Evolutionary conservation across 202 grass and related monocot species (phyloP).

Genomic region (Eragrostis tef): DNA sequence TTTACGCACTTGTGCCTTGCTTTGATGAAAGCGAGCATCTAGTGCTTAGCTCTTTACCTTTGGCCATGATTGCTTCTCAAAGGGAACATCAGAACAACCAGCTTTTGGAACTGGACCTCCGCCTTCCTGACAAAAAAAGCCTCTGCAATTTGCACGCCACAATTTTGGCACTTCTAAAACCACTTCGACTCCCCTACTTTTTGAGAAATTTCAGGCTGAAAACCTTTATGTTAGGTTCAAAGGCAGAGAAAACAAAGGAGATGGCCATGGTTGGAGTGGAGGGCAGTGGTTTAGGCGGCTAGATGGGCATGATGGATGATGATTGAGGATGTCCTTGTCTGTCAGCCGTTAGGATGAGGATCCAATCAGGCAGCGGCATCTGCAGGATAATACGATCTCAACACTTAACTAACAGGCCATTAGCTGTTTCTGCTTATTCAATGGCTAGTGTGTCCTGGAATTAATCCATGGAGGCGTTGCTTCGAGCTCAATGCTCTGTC

Average conservation of each 20-base stretch:
- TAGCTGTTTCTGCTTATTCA: background rate
- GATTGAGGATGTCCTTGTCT: constrained; percentile 10
- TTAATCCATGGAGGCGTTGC: background rate
- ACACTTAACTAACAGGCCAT: background rate
- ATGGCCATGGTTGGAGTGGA: background rate
- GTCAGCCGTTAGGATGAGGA: constrained; percentile 29
- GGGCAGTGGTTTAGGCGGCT: background rate
- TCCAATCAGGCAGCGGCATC: constrained; percentile 24
- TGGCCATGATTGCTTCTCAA: constrained; percentile 47
- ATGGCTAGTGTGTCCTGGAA: background rate
- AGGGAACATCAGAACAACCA: constrained; percentile 32
- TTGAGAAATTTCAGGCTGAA: background rate
- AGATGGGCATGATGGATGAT: constrained; percentile 25
- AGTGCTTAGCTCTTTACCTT: constrained; percentile 47
- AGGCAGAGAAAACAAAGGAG: background rate
- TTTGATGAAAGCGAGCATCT: constrained; percentile 66
- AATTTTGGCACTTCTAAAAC: background rate
- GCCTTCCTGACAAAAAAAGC: constrained; percentile 33
- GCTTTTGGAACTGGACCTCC: constrained; percentile 43
- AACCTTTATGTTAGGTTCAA: background rate
- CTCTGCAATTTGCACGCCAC: constrained; percentile 29
- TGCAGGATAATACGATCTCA: background rate
- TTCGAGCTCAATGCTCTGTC: background rate
- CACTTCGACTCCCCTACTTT: background rate
- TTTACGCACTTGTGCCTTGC: constrained; percentile 48